These are phyloP conservation scores for Golubevia pallescens DNA, from an alignment of 1,284 basidiomycete species.

Conservation along the genomic window DNA sequence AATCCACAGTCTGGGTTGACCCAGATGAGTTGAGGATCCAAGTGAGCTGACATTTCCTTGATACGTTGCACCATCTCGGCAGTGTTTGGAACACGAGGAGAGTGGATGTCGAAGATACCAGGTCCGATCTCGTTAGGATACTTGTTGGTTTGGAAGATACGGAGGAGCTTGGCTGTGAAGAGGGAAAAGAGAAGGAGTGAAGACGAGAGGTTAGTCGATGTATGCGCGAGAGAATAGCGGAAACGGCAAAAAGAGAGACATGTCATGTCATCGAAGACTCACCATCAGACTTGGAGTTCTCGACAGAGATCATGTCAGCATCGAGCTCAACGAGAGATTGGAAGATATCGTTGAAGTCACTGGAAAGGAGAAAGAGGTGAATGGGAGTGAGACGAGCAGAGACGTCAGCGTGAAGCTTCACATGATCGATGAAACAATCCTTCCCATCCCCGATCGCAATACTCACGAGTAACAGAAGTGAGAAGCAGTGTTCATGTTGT, in stretches of 20 bases:
- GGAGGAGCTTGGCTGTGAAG: slow-evolving; percentile 75
- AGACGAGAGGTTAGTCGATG: background rate
- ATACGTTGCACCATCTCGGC: slow-evolving; percentile 96
- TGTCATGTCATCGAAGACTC: slow-evolving; percentile 71
- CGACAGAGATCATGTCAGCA: slow-evolving; percentile 99
- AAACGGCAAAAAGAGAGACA: slow-evolving; percentile 75
- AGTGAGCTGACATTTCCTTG: slow-evolving; percentile 71
- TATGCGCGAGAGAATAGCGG: too few species aligned
- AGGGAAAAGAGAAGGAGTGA: background rate
- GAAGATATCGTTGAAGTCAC: slow-evolving; percentile 93
- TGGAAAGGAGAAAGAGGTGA: slow-evolving; percentile 1
- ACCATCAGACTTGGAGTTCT: slow-evolving; percentile 70
- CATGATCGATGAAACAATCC: background rate
- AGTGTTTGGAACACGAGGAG: slow-evolving; percentile 51
- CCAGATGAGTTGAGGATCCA: slow-evolving; percentile 68
- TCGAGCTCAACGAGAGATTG: slow-evolving; percentile 95
- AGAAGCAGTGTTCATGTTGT: slow-evolving; percentile 58
- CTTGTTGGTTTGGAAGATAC: slow-evolving; percentile 91
- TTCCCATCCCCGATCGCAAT: background rate
- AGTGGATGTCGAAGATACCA: slow-evolving; percentile 69
- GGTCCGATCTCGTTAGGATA: slow-evolving; percentile 99
- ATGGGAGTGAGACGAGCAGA: background rate
- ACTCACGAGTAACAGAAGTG: slow-evolving; percentile 63
- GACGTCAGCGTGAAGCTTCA: background rate
- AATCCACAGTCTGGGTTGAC: slow-evolving; percentile 85